phyloP scores from a whole-genome alignment of 805 yeast genomes.

The Candida fluviatilis region DNA sequence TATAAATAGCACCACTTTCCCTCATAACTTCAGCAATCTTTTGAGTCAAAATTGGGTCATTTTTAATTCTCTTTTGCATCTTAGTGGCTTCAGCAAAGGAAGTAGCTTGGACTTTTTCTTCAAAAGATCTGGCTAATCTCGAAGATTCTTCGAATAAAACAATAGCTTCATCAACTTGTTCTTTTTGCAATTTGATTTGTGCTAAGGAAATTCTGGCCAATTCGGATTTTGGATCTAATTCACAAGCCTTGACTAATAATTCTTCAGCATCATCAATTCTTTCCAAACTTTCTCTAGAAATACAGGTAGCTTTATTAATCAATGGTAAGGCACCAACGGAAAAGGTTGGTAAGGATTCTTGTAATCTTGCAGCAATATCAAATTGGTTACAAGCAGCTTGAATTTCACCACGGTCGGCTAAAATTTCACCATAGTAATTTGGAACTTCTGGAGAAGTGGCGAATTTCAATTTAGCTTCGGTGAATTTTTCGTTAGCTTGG shows the following conservation, averaged over 20 bases:
- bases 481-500: conserved; percentile 62
- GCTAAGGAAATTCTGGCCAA: conserved; percentile 89
- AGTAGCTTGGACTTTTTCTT: conserved; percentile 86
- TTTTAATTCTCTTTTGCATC: conserved; percentile 74
- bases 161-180: conserved; percentile 78
- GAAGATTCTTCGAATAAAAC: conserved; percentile 79
- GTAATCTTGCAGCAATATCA: conserved; percentile 81
- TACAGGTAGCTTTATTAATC: conserved; percentile 79
- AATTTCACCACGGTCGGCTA: conserved; percentile 74
- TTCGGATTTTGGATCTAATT: conserved; percentile 84
- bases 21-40: conserved; percentile 60
- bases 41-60: conserved; percentile 60
- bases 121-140: conserved; percentile 73
- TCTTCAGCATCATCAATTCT: conserved; percentile 52
- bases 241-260: conserved; percentile 69
- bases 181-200: conserved; percentile 81
- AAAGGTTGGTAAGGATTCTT: conserved; percentile 60
- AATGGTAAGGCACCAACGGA: conserved; percentile 87
- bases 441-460: conserved; percentile 89
- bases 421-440: conserved; percentile 92
- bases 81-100: conserved; percentile 91
- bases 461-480: conserved; percentile 66
- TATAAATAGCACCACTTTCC: conserved; percentile 16
- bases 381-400: conserved; percentile 76
- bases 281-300: conserved; percentile 52